Percentiles rank a stretch among this genome's conserved stretches.
These are phyloP conservation scores for Melaleuca alternifolia DNA, from an alignment of 345 rosid genomes.

Conservation along the genomic window DNA sequence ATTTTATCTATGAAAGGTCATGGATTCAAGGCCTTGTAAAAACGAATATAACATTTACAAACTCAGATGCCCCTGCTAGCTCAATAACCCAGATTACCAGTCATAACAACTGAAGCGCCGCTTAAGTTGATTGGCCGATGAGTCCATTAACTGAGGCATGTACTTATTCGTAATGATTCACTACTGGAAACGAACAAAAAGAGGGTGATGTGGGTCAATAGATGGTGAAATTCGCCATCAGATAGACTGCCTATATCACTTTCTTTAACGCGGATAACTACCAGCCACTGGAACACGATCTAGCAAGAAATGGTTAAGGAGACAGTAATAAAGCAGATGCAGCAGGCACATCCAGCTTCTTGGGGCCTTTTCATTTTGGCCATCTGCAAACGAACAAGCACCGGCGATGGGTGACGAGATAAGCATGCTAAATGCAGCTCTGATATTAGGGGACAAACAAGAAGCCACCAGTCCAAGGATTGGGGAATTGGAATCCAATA, in stretches of 20 bases:
- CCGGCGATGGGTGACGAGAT: not conserved
- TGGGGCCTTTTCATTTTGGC: not conserved
- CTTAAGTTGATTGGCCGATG: not conserved
- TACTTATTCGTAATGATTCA: not conserved
- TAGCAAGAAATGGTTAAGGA: not conserved
- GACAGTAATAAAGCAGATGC: not conserved
- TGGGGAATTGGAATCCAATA: not conserved
- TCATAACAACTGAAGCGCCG: not conserved
- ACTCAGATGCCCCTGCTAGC: not conserved
- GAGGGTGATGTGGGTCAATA: not conserved
- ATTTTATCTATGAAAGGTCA: not conserved
- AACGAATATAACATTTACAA: not conserved
- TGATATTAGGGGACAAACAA: not conserved
- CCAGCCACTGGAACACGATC: not conserved
- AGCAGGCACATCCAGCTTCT: not conserved
- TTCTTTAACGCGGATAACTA: not conserved
- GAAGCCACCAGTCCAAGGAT: not conserved
- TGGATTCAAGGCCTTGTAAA: not conserved
- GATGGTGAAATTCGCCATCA: not conserved
- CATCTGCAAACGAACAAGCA: not conserved
- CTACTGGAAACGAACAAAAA: not conserved
- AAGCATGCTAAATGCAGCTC: not conserved
- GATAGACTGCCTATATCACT: not conserved
- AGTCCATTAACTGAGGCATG: not conserved
- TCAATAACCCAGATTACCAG: not conserved